A percentile compares a stretch with the other conserved stretches of the same genome.
phyloP scores from a whole-genome alignment of 2,329 filamentous ascomycete species.

The Diatrype stigma region DNA sequence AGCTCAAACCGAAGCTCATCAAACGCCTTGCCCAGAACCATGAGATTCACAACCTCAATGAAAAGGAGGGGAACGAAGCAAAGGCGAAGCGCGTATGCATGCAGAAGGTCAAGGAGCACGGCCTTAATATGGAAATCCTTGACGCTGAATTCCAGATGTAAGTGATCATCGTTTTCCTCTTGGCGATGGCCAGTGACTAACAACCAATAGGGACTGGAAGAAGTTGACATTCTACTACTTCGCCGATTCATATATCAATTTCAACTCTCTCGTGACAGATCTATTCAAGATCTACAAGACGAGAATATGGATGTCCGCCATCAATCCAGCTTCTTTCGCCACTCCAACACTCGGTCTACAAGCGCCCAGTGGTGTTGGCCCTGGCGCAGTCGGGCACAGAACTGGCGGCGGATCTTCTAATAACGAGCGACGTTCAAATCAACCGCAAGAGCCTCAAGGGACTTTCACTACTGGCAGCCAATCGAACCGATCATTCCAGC shows the following conservation, averaged over 20 bases:
- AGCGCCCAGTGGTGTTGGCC: constrained; percentile 62
- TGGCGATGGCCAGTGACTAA: constrained; percentile 16
- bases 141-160: constrained; percentile 99
- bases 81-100: constrained; percentile 96
- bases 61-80: constrained; percentile 96
- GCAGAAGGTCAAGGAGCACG: constrained; percentile 92
- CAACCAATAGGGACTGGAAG: constrained; percentile 78
- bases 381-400: constrained; percentile 58
- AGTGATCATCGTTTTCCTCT: constrained; percentile 31
- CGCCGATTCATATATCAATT: constrained; percentile 96
- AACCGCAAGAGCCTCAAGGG: constrained; percentile 35
- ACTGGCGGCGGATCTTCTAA: constrained; percentile 41
- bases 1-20: constrained; percentile 93
- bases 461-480: constrained; percentile 34
- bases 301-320: constrained; percentile 98
- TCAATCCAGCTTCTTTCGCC: constrained; percentile 94
- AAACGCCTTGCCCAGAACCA: constrained; percentile 90
- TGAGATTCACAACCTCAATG: constrained; percentile 81
- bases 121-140: constrained; percentile 95
- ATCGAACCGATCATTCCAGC: constrained; percentile 38
- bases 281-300: constrained; percentile 99
- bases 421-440: constrained; percentile 46
- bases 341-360: constrained; percentile 70
- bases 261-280: constrained; percentile 95
- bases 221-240: constrained; percentile 99